Evolutionary conservation across 768 basidiomycete species (phyloP).

Genomic region (Sporobolomyces roseus): DNA sequence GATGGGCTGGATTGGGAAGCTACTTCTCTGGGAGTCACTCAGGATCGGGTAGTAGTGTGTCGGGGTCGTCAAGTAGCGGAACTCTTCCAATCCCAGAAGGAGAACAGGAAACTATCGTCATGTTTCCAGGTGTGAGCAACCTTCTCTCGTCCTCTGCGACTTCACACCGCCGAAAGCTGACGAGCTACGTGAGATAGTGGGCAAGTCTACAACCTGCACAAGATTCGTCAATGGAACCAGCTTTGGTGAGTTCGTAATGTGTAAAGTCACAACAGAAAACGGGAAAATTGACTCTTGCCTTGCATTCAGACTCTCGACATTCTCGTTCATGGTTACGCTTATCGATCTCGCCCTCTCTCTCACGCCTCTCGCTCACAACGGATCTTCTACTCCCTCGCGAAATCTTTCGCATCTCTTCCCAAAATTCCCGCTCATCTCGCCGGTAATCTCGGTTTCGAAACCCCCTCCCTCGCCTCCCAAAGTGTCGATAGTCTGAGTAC

Average conservation of each 20-base stretch:
- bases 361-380: slow-evolving; percentile 43
- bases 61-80: neutral
- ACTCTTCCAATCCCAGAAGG: neutral
- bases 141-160: no score
- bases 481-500: neutral
- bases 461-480: no score
- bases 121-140: slow-evolving; percentile 35
- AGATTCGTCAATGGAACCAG: slow-evolving; percentile 24
- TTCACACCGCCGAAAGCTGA: neutral
- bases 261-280: neutral
- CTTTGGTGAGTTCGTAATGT: slow-evolving; percentile 10
- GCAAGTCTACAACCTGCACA: slow-evolving; percentile 28
- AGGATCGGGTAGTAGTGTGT: neutral
- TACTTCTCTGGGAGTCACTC: slow-evolving; percentile 7
- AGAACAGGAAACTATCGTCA: slow-evolving; percentile 30
- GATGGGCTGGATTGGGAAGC: slow-evolving; percentile 18
- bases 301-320: slow-evolving; percentile 19
- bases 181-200: neutral
- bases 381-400: slow-evolving; percentile 42
- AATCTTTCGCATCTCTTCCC: slow-evolving; percentile 40
- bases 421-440: slow-evolving; percentile 24
- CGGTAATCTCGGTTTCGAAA: neutral
- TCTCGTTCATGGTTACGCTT: slow-evolving; percentile 31
- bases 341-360: slow-evolving; percentile 30
- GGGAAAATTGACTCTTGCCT: neutral